Percentiles rank a stretch among this genome's conserved stretches.
Evolutionary conservation across 2,329 filamentous ascomycete genomes (phyloP).

Genomic region (Pleurostoma richardsiae): DNA sequence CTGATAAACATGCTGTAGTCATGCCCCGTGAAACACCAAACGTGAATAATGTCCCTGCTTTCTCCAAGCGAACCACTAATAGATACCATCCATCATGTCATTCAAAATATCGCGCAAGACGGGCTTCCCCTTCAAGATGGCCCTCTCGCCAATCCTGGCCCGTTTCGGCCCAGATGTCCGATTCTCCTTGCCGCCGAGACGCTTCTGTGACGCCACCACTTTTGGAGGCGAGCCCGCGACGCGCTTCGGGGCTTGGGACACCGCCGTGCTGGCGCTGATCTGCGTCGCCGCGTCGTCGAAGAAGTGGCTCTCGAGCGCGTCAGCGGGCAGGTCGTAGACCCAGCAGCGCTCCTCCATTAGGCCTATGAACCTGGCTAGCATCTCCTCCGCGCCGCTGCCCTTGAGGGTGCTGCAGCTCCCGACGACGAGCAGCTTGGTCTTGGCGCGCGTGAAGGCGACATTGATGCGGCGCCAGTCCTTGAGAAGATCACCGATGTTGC

Average conservation of each 20-base stretch:
- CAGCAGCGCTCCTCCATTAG: slow-evolving; percentile 76
- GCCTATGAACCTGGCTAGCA: slow-evolving; percentile 69
- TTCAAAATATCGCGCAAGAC: slow-evolving; percentile 76
- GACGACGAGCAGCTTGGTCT: slow-evolving; percentile 84
- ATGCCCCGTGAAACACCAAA: too few relatives aligned
- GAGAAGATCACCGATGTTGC: slow-evolving; percentile 82
- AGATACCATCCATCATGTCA: slow-evolving; percentile 45
- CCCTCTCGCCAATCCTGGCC: slow-evolving; percentile 54
- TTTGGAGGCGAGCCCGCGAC: neutral
- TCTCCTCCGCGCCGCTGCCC: slow-evolving; percentile 64
- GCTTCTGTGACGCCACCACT: slow-evolving; percentile 9
- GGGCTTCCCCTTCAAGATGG: slow-evolving; percentile 60
- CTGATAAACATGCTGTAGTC: too few relatives aligned
- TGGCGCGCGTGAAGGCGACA: slow-evolving; percentile 88
- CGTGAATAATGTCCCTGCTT: neutral
- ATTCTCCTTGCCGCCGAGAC: slow-evolving; percentile 34
- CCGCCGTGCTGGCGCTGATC: slow-evolving; percentile 22
- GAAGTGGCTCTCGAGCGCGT: slow-evolving; percentile 61
- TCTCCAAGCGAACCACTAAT: slow-evolving; percentile 6
- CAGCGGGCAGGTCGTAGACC: slow-evolving; percentile 66
- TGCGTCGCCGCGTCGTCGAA: slow-evolving; percentile 58
- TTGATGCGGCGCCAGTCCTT: slow-evolving; percentile 93
- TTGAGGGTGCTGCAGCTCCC: slow-evolving; percentile 79
- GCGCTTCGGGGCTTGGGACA: slow-evolving; percentile 12
- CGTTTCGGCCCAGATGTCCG: slow-evolving; percentile 39